These are phyloP conservation scores for Pestalotiopsis sp. DNA, from an alignment of 2,329 filamentous ascomycete species.

Conservation along the genomic window DNA sequence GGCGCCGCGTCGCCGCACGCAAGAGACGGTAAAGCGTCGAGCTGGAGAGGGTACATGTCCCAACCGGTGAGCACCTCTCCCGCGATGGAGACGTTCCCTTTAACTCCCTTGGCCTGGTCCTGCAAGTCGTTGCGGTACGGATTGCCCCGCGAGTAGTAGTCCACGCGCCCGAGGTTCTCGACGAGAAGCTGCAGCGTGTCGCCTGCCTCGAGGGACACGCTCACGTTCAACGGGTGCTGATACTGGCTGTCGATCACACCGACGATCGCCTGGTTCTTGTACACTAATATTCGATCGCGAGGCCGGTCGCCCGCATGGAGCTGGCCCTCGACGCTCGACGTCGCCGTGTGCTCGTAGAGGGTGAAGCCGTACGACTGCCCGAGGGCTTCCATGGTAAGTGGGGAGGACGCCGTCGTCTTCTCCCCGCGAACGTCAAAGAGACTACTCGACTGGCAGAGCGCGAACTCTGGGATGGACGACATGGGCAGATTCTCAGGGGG, in stretches of 20 bases:
- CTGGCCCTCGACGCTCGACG: slow-evolving; percentile 25
- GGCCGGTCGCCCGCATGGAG: slow-evolving; percentile 41
- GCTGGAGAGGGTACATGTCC: slow-evolving; percentile 38
- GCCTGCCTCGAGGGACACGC: slow-evolving; percentile 34
- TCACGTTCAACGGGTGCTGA: slow-evolving; percentile 35
- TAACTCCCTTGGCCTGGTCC: slow-evolving; percentile 48
- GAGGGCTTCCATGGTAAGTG: slow-evolving; percentile 45
- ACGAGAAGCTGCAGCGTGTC: slow-evolving; percentile 44
- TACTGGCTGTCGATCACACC: slow-evolving; percentile 50
- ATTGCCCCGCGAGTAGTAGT: slow-evolving; percentile 39
- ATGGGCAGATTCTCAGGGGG: slow-evolving; percentile 33
- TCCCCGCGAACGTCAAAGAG: slow-evolving; percentile 38
- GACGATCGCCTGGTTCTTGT: slow-evolving; percentile 39
- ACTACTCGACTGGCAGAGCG: slow-evolving; percentile 33
- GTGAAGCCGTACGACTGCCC: slow-evolving; percentile 44
- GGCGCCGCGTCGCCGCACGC: background rate
- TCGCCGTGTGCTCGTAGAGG: slow-evolving; percentile 40
- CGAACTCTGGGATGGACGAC: slow-evolving; percentile 34
- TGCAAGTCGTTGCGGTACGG: slow-evolving; percentile 31
- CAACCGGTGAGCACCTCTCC: slow-evolving; percentile 33
- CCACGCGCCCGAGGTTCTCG: slow-evolving; percentile 52
- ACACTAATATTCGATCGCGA: slow-evolving; percentile 43
- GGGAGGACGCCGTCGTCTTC: slow-evolving; percentile 23
- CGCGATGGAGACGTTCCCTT: slow-evolving; percentile 42
- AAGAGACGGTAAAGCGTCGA: slow-evolving; percentile 26